Evolutionary conservation across 371 early-diverging fungal genomes (phyloP).

Genomic region (Dipsacomyces acuminosporus): DNA sequence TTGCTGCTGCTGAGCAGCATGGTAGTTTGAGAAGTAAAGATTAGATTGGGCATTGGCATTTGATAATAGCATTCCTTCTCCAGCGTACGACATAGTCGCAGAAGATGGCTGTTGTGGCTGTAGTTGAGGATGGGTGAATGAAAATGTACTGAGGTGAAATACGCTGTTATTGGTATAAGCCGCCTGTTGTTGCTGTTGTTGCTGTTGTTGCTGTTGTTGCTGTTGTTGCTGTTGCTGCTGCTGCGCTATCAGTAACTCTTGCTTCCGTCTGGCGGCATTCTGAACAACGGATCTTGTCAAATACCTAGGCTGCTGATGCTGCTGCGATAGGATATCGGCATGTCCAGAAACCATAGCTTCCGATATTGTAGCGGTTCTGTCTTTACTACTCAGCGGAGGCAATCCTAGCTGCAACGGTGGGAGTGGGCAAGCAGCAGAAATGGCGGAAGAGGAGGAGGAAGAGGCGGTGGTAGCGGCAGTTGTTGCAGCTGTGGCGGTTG

Average conservation of each 20-base stretch:
- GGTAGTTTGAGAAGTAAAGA: slow-evolving; percentile 23
- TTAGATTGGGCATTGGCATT: slow-evolving; percentile 11
- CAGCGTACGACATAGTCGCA: neutral
- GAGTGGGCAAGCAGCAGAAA: slow-evolving; percentile 1
- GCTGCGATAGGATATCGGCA: neutral
- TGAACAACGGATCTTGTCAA: slow-evolving; percentile 43
- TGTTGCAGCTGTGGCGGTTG: slow-evolving; percentile 11
- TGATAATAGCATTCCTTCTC: no score
- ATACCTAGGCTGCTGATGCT: slow-evolving; percentile 28
- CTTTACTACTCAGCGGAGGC: no score
- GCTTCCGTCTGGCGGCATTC: slow-evolving; percentile 34
- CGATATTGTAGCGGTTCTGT: no score
- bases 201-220: neutral
- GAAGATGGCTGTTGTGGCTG: slow-evolving; percentile 6
- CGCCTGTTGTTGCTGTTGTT: neutral
- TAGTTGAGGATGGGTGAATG: slow-evolving; percentile 4
- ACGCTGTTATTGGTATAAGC: slow-evolving; percentile 1
- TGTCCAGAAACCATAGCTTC: no score
- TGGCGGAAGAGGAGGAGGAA: slow-evolving; percentile 10
- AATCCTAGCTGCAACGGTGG: neutral
- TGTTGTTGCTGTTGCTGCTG: slow-evolving; percentile 4
- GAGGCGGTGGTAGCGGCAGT: slow-evolving; percentile 5
- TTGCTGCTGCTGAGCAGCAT: slow-evolving; percentile 17
- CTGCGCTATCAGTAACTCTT: slow-evolving; percentile 15
- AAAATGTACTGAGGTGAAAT: neutral